Conservation (phyloP, 345 rosid genomes). For the Microthlaspi erraticum region DNA sequence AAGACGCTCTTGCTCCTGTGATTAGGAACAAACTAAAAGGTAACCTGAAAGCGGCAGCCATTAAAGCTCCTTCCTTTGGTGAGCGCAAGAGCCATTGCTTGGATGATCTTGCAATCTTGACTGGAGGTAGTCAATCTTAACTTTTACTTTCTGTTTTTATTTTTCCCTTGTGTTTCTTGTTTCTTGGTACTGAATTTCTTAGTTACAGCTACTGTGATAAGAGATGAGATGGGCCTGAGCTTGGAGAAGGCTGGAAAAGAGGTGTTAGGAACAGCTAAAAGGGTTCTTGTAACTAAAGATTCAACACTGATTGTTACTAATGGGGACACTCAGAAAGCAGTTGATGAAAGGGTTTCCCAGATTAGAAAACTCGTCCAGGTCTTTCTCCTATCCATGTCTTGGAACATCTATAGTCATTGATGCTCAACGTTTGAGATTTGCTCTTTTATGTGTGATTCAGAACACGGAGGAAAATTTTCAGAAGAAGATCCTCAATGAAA, state of each 20-base stretch:
- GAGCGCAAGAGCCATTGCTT: constrained; percentile 89
- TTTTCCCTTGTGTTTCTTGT: background rate
- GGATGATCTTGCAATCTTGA: constrained; percentile 89
- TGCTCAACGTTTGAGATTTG: constrained; percentile 18
- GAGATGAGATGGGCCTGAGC: constrained; percentile 79
- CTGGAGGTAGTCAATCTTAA: constrained; percentile 67
- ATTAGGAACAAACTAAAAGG: constrained; percentile 89
- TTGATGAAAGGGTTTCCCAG: constrained; percentile 77
- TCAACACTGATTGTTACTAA: constrained; percentile 84
- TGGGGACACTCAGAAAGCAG: constrained; percentile 68
- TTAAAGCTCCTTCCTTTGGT: constrained; percentile 90
- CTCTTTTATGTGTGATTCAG: constrained; percentile 48
- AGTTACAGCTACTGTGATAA: constrained; percentile 72
- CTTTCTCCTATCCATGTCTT: constrained; percentile 20
- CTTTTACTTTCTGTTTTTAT: constrained; percentile 10
- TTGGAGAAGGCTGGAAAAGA: constrained; percentile 81
- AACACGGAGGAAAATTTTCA: constrained; percentile 70
- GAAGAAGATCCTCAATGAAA: constrained; percentile 82
- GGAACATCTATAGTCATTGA: background rate
- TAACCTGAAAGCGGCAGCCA: constrained; percentile 76
- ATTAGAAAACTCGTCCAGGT: constrained; percentile 74
- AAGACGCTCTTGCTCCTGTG: constrained; percentile 81
- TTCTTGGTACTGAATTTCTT: constrained; percentile 17
- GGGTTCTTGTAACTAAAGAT: constrained; percentile 72
- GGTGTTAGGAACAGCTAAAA: constrained; percentile 73